Base-by-base conservation (phyloP, 1,139 yeast genomes). In the Hemisphaericaspora lyxosophila region DNA sequence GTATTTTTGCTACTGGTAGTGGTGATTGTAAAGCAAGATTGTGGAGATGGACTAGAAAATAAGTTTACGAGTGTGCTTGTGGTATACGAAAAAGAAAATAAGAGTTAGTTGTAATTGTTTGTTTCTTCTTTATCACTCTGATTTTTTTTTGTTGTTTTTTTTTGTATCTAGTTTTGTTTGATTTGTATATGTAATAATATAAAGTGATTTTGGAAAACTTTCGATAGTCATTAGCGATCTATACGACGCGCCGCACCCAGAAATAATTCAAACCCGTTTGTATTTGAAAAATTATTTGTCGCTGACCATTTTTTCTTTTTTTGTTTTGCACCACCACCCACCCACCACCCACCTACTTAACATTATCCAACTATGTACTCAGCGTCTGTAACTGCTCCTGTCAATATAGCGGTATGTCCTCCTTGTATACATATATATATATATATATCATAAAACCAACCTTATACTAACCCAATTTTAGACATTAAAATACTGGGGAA, bases 401-500 rank as follows among this genome's bases (percentile, higher is more conserved):
- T 92, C 40, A 92, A 92, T 62, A 92, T 92, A 60, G 98, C 98
- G 28, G 87, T 81, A 76, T 46, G 85, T 76, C 17, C 4, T 7
- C 11, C 15, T 20, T 20, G 11, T 8, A 20, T 20, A 8, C 7
- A 8, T 20, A 20, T n/a, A n/a, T n/a, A n/a, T n/a, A n/a, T n/a
- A n/a, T n/a, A n/a, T n/a, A n/a, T n/a, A n/a, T n/a, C n/a, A 20
- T 20, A 20, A 4, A 20, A 20, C 3, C 7, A 8, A 11, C 23
- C 7, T 8, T 20, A 26, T 26, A 26, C 42, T 32, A 23, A 56
- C 66, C 60, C 12, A 2, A n/a, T 26, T 32, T 8, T 44, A 80
- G 85, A 90, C 97, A 33, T 75, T 92, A 50, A 92, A 92, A 66
- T 94, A 92, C 68, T 92, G 99, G 99, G 98, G 99, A 35, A 92